Conservation (phyloP, 1,284 basidiomycete genomes). For the Gomphus bonarii region DNA sequence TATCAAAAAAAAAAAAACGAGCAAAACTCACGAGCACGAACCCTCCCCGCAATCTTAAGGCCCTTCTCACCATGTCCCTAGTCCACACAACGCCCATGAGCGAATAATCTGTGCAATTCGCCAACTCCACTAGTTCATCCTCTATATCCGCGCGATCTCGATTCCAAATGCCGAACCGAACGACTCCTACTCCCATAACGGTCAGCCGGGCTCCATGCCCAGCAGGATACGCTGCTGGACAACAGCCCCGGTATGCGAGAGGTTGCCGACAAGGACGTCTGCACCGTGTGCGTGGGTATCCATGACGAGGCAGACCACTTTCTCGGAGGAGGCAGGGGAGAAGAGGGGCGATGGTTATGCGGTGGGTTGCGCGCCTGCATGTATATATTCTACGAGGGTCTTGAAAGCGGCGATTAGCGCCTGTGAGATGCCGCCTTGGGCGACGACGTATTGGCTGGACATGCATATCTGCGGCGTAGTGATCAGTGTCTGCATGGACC, state of each 20-base stretch:
- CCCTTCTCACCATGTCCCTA: slow-evolving; percentile 34
- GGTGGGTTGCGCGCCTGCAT: slow-evolving; percentile 21
- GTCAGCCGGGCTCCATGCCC: slow-evolving; percentile 40
- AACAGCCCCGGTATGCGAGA: slow-evolving; percentile 29
- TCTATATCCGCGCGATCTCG: slow-evolving; percentile 29
- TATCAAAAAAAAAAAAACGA: not conserved
- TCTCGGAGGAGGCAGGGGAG: slow-evolving; percentile 36
- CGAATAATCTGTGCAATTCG: slow-evolving; percentile 46
- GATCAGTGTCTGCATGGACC: too few species aligned
- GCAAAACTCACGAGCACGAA: slow-evolving; percentile 32
- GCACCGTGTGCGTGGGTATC: slow-evolving; percentile 46
- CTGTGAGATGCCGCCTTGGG: slow-evolving; percentile 32
- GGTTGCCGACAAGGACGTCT: slow-evolving; percentile 37
- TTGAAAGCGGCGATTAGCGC: slow-evolving; percentile 27
- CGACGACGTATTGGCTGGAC: slow-evolving; percentile 44
- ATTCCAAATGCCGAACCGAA: slow-evolving; percentile 36
- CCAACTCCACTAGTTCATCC: slow-evolving; percentile 42
- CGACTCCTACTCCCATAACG: slow-evolving; percentile 42
- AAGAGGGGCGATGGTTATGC: slow-evolving; percentile 35
- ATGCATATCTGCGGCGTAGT: not conserved
- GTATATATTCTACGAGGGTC: slow-evolving; percentile 23
- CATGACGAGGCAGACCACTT: slow-evolving; percentile 35
- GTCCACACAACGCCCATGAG: slow-evolving; percentile 47
- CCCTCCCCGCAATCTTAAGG: slow-evolving; percentile 35
- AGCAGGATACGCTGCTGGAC: slow-evolving; percentile 45